phyloP scores from a whole-genome alignment of 768 basidiomycete genomes.

The Rubroboletus pulcherrimus region DNA sequence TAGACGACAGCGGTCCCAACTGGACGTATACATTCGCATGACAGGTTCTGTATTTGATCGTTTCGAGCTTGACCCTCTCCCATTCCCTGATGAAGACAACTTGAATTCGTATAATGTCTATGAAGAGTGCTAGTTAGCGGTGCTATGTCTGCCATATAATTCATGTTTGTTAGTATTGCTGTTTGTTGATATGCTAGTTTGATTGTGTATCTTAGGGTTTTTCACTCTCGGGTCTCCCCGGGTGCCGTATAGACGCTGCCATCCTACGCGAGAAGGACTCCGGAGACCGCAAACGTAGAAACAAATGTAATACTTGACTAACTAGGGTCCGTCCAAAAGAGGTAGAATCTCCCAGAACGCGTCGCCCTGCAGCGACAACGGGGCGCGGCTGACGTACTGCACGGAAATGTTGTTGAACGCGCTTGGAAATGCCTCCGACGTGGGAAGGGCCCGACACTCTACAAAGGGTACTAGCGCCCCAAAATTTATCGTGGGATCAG shows the following conservation, averaged over 20 bases:
- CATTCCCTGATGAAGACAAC: slow-evolving; percentile 54
- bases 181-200: slow-evolving; percentile 29
- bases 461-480: slow-evolving; percentile 45
- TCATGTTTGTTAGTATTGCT: slow-evolving; percentile 14
- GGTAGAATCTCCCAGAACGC: slow-evolving; percentile 25
- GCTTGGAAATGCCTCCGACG: slow-evolving; percentile 46
- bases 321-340: too few species aligned
- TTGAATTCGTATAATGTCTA: slow-evolving; percentile 49
- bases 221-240: too few species aligned
- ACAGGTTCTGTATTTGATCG: slow-evolving; percentile 58
- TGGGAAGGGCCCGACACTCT: slow-evolving; percentile 45
- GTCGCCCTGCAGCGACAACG: slow-evolving; percentile 17
- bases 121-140: slow-evolving; percentile 69
- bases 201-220: slow-evolving; percentile 28
- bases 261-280: too few species aligned
- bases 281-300: too few species aligned
- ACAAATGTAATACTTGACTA: too few species aligned
- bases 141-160: slow-evolving; percentile 31
- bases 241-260: not conserved
- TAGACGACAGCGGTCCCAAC: slow-evolving; percentile 44
- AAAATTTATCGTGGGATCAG: slow-evolving; percentile 10
- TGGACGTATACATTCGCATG: slow-evolving; percentile 60
- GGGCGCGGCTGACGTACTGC: slow-evolving; percentile 40
- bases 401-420: slow-evolving; percentile 68
- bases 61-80: slow-evolving; percentile 69